phyloP scores from a whole-genome alignment of 2,329 filamentous ascomycete genomes.

The Cladophialophora carrionii region DNA sequence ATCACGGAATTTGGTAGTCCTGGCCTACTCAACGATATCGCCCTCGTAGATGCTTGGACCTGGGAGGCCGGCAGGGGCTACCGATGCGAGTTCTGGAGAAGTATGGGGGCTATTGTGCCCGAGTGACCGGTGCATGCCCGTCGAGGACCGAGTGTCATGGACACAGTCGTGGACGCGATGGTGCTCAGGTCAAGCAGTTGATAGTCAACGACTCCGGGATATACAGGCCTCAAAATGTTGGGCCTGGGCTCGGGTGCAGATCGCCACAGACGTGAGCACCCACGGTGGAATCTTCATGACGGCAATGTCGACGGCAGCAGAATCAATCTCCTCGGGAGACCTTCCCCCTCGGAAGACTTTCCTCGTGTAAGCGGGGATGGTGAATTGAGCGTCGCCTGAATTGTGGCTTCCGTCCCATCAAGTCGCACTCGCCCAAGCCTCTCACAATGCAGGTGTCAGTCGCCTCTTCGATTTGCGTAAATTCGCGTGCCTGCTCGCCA shows the following conservation, averaged over 20 bases:
- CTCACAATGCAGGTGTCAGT: slow-evolving; percentile 26
- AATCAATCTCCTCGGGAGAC: slow-evolving; percentile 10
- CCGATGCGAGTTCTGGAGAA: slow-evolving; percentile 54
- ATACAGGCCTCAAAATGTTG: neutral
- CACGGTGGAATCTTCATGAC: no score
- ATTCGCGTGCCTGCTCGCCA: slow-evolving; percentile 11
- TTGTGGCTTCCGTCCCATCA: slow-evolving; percentile 14
- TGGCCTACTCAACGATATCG: slow-evolving; percentile 48
- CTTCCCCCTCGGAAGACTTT: slow-evolving; percentile 26
- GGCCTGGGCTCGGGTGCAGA: no score
- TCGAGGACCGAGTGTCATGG: neutral
- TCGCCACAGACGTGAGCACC: no score
- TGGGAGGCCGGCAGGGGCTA: slow-evolving; percentile 56
- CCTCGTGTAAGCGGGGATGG: slow-evolving; percentile 2
- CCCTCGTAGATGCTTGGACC: slow-evolving; percentile 48
- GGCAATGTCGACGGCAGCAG: no score
- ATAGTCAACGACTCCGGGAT: neutral
- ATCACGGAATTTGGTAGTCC: slow-evolving; percentile 40
- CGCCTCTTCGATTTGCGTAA: slow-evolving; percentile 16
- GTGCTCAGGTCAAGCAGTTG: neutral
- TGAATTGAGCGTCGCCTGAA: slow-evolving; percentile 33
- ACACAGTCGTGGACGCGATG: neutral
- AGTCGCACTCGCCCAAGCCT: slow-evolving; percentile 23
- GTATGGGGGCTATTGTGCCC: slow-evolving; percentile 34
- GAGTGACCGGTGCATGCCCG: slow-evolving; percentile 12